These are phyloP conservation scores for Stagonosporopsis vannaccii DNA, from an alignment of 2,329 filamentous ascomycete genomes.

Conservation along the genomic window DNA sequence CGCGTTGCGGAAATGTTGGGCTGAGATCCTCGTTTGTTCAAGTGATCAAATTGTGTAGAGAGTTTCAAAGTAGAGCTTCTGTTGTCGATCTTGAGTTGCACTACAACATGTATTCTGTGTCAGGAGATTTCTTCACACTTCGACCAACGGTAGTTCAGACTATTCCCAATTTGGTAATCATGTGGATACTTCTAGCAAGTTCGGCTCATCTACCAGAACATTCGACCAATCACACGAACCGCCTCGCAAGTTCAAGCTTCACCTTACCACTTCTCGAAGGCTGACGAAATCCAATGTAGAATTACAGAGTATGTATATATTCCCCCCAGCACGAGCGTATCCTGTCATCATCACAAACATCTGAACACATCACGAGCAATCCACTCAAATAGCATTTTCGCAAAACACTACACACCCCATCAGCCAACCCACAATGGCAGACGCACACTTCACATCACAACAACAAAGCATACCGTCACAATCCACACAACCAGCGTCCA, in stretches of 20 bases:
- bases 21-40: too few relatives aligned
- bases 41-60: too few relatives aligned
- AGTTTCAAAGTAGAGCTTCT: too few relatives aligned
- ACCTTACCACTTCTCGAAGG: neutral
- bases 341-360: conserved; percentile 1
- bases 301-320: conserved; percentile 7
- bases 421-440: conserved; percentile 8
- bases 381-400: neutral
- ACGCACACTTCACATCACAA: neutral
- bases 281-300: neutral
- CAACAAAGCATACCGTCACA: neutral
- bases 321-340: neutral
- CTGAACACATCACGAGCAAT: neutral
- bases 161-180: neutral
- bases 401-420: neutral
- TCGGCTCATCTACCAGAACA: conserved; percentile 17
- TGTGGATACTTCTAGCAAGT: conserved; percentile 15
- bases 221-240: conserved; percentile 19
- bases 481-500: neutral
- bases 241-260: conserved; percentile 9
- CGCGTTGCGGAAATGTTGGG: conserved; percentile 6
- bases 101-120: too few relatives aligned
- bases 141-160: neutral
- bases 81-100: too few relatives aligned
- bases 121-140: neutral